A percentile compares a stretch with the other conserved stretches of the same genome.
Evolutionary conservation across 352 stramenopile genomes (phyloP).

Genomic region (Paralagenidium karlingii): DNA sequence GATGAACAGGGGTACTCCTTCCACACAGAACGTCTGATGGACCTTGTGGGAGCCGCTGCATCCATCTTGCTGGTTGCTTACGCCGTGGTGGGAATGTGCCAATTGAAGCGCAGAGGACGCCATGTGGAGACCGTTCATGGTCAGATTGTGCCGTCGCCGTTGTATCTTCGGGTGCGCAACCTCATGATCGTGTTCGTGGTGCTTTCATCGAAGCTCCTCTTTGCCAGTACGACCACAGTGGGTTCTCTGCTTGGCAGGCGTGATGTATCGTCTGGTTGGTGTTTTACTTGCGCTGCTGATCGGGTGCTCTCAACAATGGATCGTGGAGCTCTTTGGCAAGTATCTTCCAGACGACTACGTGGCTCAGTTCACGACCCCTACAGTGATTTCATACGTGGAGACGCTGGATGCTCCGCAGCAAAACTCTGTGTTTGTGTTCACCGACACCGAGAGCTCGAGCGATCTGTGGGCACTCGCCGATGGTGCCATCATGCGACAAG

Average conservation of each 20-base stretch:
- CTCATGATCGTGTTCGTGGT: no score
- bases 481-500: slow-evolving; percentile 21
- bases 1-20: slow-evolving; percentile 21
- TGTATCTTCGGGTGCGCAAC: slow-evolving; percentile 46
- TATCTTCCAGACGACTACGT: slow-evolving; percentile 33
- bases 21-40: slow-evolving; percentile 18
- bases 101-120: slow-evolving; percentile 22
- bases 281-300: no score
- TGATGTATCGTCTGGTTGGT: no score
- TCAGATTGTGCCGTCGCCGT: slow-evolving; percentile 23
- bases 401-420: no score
- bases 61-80: slow-evolving; percentile 20
- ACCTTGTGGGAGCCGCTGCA: slow-evolving; percentile 29
- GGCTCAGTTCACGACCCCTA: slow-evolving; percentile 15
- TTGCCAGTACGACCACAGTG: no score
- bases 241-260: no score
- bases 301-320: slow-evolving; percentile 32
- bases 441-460: slow-evolving; percentile 44
- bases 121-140: slow-evolving; percentile 38
- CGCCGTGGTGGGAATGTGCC: slow-evolving; percentile 17
- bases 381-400: no score
- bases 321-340: slow-evolving; percentile 15
- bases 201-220: no score
- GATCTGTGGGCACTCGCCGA: slow-evolving; percentile 24
- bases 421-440: slow-evolving; percentile 51